phyloP scores from a whole-genome alignment of 345 rosid species.

The Eucalyptus fibrosa region DNA sequence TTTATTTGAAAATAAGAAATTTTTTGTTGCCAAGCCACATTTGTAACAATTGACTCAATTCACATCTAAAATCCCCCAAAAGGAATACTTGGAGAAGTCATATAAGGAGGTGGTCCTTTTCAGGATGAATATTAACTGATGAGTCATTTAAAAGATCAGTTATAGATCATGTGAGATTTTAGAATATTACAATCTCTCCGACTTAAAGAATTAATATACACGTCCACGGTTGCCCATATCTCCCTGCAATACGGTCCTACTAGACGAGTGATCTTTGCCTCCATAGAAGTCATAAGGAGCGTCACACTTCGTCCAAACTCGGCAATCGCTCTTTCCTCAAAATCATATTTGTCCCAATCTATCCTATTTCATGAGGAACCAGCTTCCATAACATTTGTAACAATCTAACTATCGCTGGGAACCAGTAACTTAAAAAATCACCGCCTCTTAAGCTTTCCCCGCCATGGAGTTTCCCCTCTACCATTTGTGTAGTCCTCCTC shows the following conservation, averaged over 20 bases:
- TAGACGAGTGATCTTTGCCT: neutral
- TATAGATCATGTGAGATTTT: neutral
- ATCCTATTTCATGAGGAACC: neutral
- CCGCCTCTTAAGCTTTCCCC: too few species aligned
- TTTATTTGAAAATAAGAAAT: neutral
- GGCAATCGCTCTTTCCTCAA: neutral
- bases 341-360: neutral
- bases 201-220: neutral
- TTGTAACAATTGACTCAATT: neutral
- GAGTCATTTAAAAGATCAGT: neutral
- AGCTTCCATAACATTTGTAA: neutral
- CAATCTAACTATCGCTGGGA: rapidly evolving
- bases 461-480: too few species aligned
- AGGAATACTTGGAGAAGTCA: neutral
- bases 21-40: neutral
- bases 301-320: neutral
- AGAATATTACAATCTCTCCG: neutral
- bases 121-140: neutral
- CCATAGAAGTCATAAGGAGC: neutral
- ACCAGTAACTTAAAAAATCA: too few species aligned
- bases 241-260: neutral
- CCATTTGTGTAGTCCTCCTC: too few species aligned
- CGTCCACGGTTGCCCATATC: neutral
- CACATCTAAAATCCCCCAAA: neutral
- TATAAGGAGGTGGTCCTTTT: neutral